These are phyloP conservation scores for Xylariaceae sp. DNA, from an alignment of 2,329 filamentous ascomycete genomes.

Conservation along the genomic window DNA sequence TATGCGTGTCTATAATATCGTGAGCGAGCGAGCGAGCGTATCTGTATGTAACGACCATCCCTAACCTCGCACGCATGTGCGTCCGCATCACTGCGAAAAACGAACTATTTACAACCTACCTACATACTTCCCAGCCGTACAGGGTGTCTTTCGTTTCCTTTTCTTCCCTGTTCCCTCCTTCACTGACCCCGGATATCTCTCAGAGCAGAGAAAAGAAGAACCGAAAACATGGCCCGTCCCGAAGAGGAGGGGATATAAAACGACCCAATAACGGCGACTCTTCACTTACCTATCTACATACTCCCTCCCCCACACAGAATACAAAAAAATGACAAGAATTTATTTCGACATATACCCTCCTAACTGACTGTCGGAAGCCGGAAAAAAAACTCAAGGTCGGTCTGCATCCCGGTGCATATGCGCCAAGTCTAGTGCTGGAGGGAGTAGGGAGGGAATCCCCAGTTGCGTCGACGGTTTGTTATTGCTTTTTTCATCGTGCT, in stretches of 20 bases:
- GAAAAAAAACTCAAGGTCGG: constrained; percentile 13
- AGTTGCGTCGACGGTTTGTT: constrained; percentile 3
- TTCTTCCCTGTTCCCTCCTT: no score
- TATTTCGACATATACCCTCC: neutral
- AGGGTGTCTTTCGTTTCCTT: no score
- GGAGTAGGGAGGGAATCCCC: neutral
- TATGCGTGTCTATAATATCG: neutral
- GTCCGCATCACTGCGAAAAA: neutral
- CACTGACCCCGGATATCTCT: no score
- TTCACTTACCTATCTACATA: neutral
- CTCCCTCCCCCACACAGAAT: neutral
- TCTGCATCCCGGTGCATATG: constrained; percentile 20
- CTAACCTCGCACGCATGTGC: neutral
- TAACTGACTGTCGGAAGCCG: constrained; percentile 15
- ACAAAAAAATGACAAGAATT: neutral
- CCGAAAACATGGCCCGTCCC: neutral
- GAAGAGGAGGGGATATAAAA: neutral
- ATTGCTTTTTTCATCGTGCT: neutral
- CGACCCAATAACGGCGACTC: neutral
- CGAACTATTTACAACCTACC: neutral
- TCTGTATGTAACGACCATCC: neutral
- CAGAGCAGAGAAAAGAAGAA: neutral
- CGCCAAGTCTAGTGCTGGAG: constrained; percentile 15
- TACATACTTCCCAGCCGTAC: neutral
- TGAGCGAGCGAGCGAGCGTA: neutral